Conservation (phyloP, 2,329 filamentous ascomycete species). For the Cordyceps cateniannulata region DNA sequence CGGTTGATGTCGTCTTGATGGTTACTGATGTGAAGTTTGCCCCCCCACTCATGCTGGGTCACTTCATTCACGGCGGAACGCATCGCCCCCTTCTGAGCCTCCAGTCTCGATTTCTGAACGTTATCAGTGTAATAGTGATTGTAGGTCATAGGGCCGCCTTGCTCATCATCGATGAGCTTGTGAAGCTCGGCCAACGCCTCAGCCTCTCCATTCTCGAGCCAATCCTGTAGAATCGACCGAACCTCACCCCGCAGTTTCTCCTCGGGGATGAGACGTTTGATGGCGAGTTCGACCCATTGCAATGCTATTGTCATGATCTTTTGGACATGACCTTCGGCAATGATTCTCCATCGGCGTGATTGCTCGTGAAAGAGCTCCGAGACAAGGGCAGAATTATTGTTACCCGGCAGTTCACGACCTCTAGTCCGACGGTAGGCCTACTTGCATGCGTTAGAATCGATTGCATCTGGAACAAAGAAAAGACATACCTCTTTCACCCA, state of each 20-base stretch:
- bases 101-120: neutral
- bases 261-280: neutral
- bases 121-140: neutral
- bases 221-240: neutral
- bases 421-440: neutral
- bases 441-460: neutral
- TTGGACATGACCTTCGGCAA: neutral
- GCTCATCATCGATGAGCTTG: neutral
- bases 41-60: neutral
- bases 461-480: neutral
- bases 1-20: neutral
- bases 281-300: neutral
- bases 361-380: neutral
- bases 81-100: neutral
- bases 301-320: neutral
- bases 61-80: neutral
- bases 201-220: neutral
- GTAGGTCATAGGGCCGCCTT: neutral
- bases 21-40: neutral
- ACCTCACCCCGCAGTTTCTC: neutral
- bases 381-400: neutral
- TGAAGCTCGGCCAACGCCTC: neutral
- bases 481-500: neutral
- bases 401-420: neutral
- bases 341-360: neutral